Evolutionary conservation across 2,329 filamentous ascomycete species (phyloP).

Genomic region (Aaosphaeria arxii): DNA sequence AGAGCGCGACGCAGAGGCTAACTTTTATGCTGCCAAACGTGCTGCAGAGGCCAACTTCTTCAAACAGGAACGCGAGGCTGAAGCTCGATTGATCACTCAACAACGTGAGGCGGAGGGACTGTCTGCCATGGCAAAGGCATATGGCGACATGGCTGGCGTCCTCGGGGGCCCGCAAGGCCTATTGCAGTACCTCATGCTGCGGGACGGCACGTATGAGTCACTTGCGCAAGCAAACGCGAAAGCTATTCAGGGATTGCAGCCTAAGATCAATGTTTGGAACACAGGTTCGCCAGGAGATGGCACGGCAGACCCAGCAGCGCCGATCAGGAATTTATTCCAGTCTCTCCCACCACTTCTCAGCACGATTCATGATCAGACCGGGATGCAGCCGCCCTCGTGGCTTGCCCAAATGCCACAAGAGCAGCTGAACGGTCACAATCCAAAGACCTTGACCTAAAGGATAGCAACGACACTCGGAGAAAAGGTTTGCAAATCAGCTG

Average conservation of each 20-base stretch:
- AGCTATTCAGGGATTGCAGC: constrained; percentile 73
- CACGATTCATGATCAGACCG: constrained; percentile 87
- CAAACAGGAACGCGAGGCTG: constrained; percentile 51
- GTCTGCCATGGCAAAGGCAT: constrained; percentile 75
- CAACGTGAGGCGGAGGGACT: constrained; percentile 77
- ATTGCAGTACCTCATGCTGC: constrained; percentile 84
- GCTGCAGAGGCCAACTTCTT: constrained; percentile 41
- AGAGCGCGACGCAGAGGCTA: constrained; percentile 46
- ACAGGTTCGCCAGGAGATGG: constrained; percentile 58
- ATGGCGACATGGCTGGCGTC: constrained; percentile 66
- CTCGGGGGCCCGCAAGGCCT: constrained; percentile 77
- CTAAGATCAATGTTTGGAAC: constrained; percentile 91
- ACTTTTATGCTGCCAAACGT: constrained; percentile 47
- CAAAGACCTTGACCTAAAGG: background rate
- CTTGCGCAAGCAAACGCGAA: constrained; percentile 75
- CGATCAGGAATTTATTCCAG: constrained; percentile 81
- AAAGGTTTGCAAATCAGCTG: too few species aligned
- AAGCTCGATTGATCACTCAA: constrained; percentile 58
- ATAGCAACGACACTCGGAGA: too few species aligned
- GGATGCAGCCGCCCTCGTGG: constrained; percentile 77
- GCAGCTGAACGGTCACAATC: constrained; percentile 4
- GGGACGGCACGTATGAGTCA: constrained; percentile 73
- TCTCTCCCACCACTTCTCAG: constrained; percentile 77
- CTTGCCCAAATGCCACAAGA: constrained; percentile 51
- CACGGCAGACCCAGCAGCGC: constrained; percentile 54